Conservation (phyloP, 805 yeast genomes). For the Pichia sporocuriosa region DNA sequence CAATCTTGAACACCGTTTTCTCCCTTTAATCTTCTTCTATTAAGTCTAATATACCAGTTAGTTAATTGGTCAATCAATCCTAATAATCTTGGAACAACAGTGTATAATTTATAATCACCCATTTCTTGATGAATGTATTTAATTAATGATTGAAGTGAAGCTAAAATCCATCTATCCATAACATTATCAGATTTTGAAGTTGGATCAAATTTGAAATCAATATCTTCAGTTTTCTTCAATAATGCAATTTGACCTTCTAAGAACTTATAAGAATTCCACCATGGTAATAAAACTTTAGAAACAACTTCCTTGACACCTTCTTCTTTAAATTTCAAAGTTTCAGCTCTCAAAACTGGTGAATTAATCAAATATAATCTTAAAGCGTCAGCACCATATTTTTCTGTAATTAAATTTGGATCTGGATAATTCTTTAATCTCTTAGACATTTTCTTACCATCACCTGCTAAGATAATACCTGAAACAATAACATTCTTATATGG, state of each 20-base stretch:
- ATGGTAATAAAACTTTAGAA: constrained; percentile 90
- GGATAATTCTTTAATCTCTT: constrained; percentile 97
- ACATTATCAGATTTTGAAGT: constrained; percentile 66
- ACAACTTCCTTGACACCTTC: constrained; percentile 99
- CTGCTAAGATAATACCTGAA: constrained; percentile 91
- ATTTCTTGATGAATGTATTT: constrained; percentile 84
- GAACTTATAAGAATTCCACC: constrained; percentile 98
- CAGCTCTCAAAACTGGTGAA: constrained; percentile 96
- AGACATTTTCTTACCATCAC: constrained; percentile 99
- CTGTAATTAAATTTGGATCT: constrained; percentile 77
- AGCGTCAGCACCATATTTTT: constrained; percentile 96
- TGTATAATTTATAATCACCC: constrained; percentile 83
- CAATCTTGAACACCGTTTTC: constrained; percentile 83
- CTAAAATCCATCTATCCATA: constrained; percentile 96
- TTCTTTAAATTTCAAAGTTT: constrained; percentile 92
- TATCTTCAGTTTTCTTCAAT: constrained; percentile 64
- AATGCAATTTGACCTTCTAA: constrained; percentile 90
- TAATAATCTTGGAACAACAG: constrained; percentile 91
- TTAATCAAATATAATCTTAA: constrained; percentile 91
- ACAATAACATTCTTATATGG: constrained; percentile 96
- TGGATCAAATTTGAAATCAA: constrained; percentile 70
- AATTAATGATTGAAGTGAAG: constrained; percentile 90
- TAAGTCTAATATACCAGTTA: constrained; percentile 97
- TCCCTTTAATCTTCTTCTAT: constrained; percentile 97
- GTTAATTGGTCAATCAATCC: constrained; percentile 89